Evolutionary conservation across 352 stramenopile genomes (phyloP), one percentile per base, ranked within the genome.

Genomic region (Globisporangium yorkense): DNA sequence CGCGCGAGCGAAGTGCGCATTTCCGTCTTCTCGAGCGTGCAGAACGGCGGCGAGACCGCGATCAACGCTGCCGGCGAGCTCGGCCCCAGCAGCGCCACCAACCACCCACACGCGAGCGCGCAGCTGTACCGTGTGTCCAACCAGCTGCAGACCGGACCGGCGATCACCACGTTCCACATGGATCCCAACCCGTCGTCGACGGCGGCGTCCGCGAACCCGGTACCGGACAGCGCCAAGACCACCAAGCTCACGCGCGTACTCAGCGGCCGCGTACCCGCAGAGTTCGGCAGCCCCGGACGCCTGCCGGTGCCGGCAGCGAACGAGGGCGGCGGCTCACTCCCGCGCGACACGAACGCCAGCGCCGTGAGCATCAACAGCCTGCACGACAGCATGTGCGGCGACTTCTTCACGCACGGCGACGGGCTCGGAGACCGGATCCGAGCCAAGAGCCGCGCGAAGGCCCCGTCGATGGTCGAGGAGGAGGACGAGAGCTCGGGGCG

Each of bases 301-400:
- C n/a, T 35, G 33, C n/a, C 27, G 31, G 57, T 39, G 18, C 40
- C 57, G 13, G 13, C 47, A 7, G 20, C 29, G 5, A 37, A 16
- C 1, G 56, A 62, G n/a, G 33, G 31, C 10, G 51, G 43, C 16
- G 40, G 45, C 12, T 65, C 59, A 13, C 52, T 59, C 8, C 47
- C 54, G 13, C 61, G 61, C 12, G 61, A 67, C 40, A 67, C 55
- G 13, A 62, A 20, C n/a, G 35, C 27, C 10, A 67, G 61, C 43
- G 57, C 56, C 0, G 20, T 49, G 37, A 67, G 61, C 37, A 35
- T 67, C 31, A 67, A 67, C 21, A 67, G 61, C 21, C 33, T 67
- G 7, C 61, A 67, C 46, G 61, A 67, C 44, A 67, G 61, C 49
- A 58, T 27, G 41, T 63, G 56, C 40, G 56, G 61, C 39, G 61